phyloP scores from a whole-genome alignment of 306 rosid genomes.

The Hippophae gyantsensis region DNA sequence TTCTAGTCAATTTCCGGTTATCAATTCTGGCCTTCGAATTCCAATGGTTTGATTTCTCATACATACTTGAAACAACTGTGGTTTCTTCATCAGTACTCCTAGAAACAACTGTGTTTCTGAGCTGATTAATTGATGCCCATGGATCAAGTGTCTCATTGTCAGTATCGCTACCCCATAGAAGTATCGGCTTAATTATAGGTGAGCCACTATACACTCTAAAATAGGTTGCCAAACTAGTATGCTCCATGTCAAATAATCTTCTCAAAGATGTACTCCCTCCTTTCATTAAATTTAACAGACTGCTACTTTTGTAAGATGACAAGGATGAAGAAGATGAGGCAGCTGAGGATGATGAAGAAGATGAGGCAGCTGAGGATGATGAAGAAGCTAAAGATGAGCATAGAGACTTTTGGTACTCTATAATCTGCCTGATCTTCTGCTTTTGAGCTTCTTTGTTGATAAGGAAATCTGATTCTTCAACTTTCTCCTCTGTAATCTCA shows the following conservation, averaged over 20 bases:
- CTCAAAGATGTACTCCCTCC: conserved; percentile 61
- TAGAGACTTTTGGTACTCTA: conserved; percentile 49
- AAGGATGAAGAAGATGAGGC: conserved; percentile 28
- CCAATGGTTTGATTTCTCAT: too few species aligned
- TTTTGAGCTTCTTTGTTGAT: conserved; percentile 41
- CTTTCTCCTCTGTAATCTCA: conserved; percentile 47
- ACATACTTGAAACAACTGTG: too few species aligned
- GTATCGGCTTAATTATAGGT: conserved; percentile 49
- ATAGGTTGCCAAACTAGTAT: conserved; percentile 53
- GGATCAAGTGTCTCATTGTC: conserved; percentile 44
- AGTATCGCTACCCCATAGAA: conserved; percentile 63
- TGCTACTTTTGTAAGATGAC: conserved; percentile 32
- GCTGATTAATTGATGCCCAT: conserved; percentile 46
- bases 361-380: conserved; percentile 25
- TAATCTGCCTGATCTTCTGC: conserved; percentile 41
- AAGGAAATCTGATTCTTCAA: conserved; percentile 34
- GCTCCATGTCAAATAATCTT: conserved; percentile 85
- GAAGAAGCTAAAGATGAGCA: conserved; percentile 24
- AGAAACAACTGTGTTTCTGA: conserved; percentile 21
- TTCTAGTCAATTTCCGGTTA: too few species aligned
- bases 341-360: conserved; percentile 25
- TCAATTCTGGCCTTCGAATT: too few species aligned
- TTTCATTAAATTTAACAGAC: conserved; percentile 63
- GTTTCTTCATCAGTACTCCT: conserved; percentile 5
- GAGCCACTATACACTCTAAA: conserved; percentile 58